phyloP scores from a whole-genome alignment of 2,329 filamentous ascomycete species.

The Aspergillus versicolor region DNA sequence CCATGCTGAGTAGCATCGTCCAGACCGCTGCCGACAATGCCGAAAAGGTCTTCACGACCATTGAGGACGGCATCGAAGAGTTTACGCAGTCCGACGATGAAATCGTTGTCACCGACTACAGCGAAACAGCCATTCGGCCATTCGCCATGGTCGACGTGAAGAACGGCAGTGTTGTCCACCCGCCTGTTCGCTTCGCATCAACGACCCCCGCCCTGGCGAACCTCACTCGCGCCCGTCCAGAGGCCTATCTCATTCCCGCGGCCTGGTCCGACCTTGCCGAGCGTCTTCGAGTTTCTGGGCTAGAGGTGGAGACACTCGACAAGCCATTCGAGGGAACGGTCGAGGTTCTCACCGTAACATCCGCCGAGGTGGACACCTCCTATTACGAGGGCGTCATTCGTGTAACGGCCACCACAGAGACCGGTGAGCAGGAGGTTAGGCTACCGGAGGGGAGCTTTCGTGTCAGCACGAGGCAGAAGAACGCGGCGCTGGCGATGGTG shows the following conservation, averaged over 20 bases:
- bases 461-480: constrained; percentile 4
- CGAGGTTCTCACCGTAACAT: constrained; percentile 3
- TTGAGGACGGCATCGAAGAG: constrained; percentile 1
- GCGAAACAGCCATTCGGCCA: not conserved
- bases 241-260: constrained; percentile 5
- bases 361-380: not conserved
- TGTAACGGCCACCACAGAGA: constrained; percentile 2
- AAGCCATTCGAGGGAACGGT: constrained; percentile 1
- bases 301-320: constrained; percentile 1
- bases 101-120: constrained; percentile 3
- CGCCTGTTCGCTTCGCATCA: constrained; percentile 7
- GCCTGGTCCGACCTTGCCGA: constrained; percentile 1
- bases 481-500: constrained; percentile 9
- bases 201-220: constrained; percentile 3
- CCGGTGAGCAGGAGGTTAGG: not conserved
- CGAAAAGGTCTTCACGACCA: not conserved
- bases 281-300: not conserved
- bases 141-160: constrained; percentile 4
- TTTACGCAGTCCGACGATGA: not conserved
- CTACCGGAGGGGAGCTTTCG: constrained; percentile 5
- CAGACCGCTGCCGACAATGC: constrained; percentile 7
- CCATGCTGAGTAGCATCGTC: constrained; percentile 5
- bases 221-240: constrained; percentile 6
- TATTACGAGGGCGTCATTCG: constrained; percentile 9
- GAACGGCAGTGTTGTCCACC: constrained; percentile 5